These are phyloP conservation scores for Isoetes taiwanensis DNA, from an alignment of 75 land plant genomes.

Conservation along the genomic window DNA sequence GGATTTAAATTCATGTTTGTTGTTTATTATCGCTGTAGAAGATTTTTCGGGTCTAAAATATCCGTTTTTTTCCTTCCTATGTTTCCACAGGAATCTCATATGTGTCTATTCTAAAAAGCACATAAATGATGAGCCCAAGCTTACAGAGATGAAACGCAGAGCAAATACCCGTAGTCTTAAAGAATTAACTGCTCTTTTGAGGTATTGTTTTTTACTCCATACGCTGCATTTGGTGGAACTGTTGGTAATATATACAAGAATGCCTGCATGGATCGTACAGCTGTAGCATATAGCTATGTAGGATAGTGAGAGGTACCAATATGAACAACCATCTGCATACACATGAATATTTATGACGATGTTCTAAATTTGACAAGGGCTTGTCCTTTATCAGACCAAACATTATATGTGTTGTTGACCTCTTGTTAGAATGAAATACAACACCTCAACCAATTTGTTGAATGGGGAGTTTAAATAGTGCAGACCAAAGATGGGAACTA, in stretches of 20 bases:
- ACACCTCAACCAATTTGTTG: no score
- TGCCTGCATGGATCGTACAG: no score
- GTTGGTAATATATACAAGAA: no score
- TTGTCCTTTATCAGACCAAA: no score
- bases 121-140: constrained; percentile 72
- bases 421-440: neutral
- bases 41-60: neutral
- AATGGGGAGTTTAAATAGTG: no score
- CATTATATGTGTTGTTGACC: constrained; percentile 1
- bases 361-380: no score
- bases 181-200: constrained; percentile 68
- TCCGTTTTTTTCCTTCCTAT: neutral
- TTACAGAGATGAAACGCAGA: constrained; percentile 68
- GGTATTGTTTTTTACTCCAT: constrained; percentile 26
- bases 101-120: constrained; percentile 97
- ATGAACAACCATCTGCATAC: no score
- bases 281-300: no score
- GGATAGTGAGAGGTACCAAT: no score
- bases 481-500: no score
- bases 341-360: no score
- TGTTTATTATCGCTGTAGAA: neutral
- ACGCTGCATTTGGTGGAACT: no score
- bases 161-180: constrained; percentile 73
- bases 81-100: constrained; percentile 55
- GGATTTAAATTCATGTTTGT: neutral